phyloP scores from a whole-genome alignment of 495 filamentous ascomycete genomes.

The Rostrohypoxylon terebratum region DNA sequence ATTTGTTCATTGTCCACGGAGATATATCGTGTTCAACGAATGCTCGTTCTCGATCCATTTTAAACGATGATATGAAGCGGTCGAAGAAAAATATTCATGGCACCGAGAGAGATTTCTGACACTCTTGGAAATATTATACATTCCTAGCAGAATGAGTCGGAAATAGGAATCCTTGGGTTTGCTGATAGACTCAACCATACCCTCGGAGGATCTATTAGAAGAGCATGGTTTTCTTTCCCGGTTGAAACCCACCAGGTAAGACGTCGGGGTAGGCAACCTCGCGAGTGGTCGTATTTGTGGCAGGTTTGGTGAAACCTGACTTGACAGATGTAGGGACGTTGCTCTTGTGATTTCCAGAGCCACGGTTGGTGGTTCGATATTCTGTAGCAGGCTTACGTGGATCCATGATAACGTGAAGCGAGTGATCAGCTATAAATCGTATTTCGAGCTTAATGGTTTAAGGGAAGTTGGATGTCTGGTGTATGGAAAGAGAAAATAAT shows the following conservation, averaged over 20 bases:
- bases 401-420: conserved; percentile 22
- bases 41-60: neutral
- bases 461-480: neutral
- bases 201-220: conserved; percentile 13
- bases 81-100: neutral
- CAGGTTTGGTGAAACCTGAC: conserved; percentile 8
- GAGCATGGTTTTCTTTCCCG: conserved; percentile 46
- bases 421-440: neutral
- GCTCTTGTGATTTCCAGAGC: conserved; percentile 6
- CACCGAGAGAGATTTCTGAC: neutral
- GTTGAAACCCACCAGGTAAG: conserved; percentile 45
- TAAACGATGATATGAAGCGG: neutral
- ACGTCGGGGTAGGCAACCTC: conserved; percentile 46
- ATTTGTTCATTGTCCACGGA: neutral
- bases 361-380: conserved; percentile 5
- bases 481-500: neutral
- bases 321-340: conserved; percentile 4
- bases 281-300: conserved; percentile 4
- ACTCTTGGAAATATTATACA: neutral
- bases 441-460: neutral
- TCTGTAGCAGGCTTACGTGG: conserved; percentile 29
- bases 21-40: neutral
- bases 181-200: neutral
- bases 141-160: neutral
- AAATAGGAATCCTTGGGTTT: neutral